Conservation (phyloP, 108 stramenopile genomes). For the Mayamaea pseudoterrestris region DNA sequence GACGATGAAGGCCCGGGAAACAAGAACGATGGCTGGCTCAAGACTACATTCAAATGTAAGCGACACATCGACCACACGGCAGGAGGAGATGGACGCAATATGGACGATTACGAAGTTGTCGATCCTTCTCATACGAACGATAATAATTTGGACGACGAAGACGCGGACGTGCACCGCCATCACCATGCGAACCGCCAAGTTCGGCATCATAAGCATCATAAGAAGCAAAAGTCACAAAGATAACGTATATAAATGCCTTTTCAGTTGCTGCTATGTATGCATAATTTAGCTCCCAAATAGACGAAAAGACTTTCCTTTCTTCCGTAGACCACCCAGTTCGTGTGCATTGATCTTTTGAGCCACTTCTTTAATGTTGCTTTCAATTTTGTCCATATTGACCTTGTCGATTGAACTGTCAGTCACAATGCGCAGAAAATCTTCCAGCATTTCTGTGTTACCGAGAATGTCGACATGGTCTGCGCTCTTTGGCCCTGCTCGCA, state of each 20-base stretch:
- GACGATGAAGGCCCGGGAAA: conserved; percentile 10
- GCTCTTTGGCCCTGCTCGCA: conserved; percentile 58
- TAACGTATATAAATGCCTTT: no score
- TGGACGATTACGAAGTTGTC: conserved; percentile 67
- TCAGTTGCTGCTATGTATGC: no score
- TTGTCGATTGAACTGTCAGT: conserved; percentile 41
- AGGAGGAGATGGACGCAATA: conserved; percentile 58
- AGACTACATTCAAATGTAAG: conserved; percentile 67
- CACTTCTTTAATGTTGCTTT: conserved; percentile 14
- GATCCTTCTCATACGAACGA: conserved; percentile 20
- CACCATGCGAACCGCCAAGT: no score
- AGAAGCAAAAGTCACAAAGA: no score
- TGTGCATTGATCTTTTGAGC: conserved; percentile 9
- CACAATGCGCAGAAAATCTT: conserved; percentile 64
- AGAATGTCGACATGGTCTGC: conserved; percentile 85
- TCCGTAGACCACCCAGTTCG: neutral
- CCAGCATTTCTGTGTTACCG: conserved; percentile 64
- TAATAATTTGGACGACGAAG: no score
- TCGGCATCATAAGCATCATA: no score
- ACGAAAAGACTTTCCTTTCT: neutral
- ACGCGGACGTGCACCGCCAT: no score
- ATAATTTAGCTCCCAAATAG: no score
- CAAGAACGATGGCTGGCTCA: conserved; percentile 39
- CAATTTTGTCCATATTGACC: conserved; percentile 21
- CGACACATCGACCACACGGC: conserved; percentile 53